Percentiles rank a stretch among this genome's conserved stretches.
Evolutionary conservation across 2,329 filamentous ascomycete species (phyloP).

Genomic region (Aspergillus ruber): DNA sequence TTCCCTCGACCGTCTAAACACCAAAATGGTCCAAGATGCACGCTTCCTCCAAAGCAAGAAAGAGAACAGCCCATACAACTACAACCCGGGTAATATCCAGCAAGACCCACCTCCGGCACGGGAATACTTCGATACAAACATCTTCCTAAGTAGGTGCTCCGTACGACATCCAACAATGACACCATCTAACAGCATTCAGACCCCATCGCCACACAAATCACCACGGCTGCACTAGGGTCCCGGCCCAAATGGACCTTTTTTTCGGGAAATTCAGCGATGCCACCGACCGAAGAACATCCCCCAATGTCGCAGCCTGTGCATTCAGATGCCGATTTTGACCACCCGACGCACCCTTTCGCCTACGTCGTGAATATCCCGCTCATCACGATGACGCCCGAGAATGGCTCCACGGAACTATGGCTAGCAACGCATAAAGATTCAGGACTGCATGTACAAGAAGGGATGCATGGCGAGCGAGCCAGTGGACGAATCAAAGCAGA

Average conservation of each 20-base stretch:
- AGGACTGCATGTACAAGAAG: constrained; percentile 40
- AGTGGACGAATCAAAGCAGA: constrained; percentile 44
- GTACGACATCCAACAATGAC: neutral
- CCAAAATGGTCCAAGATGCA: constrained; percentile 55
- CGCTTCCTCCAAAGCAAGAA: constrained; percentile 45
- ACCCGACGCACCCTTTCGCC: constrained; percentile 51
- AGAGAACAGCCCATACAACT: constrained; percentile 55
- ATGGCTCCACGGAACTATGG: constrained; percentile 56
- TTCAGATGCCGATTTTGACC: constrained; percentile 53
- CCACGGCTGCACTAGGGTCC: constrained; percentile 49
- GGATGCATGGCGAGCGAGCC: constrained; percentile 46
- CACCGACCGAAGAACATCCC: constrained; percentile 35
- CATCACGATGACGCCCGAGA: constrained; percentile 45
- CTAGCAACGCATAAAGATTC: constrained; percentile 46
- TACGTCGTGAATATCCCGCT: constrained; percentile 51
- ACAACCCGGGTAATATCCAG: constrained; percentile 54
- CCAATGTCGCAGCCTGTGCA: constrained; percentile 46
- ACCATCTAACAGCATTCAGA: constrained; percentile 33
- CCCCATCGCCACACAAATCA: constrained; percentile 35
- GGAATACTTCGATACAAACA: constrained; percentile 43
- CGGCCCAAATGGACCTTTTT: constrained; percentile 52
- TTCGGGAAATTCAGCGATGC: constrained; percentile 48
- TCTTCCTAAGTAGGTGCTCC: constrained; percentile 48
- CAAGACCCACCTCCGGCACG: constrained; percentile 51
- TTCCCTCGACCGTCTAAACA: constrained; percentile 51